These are phyloP conservation scores for Fusarium sp. DNA, from an alignment of 2,329 filamentous ascomycete genomes.

Conservation along the genomic window DNA sequence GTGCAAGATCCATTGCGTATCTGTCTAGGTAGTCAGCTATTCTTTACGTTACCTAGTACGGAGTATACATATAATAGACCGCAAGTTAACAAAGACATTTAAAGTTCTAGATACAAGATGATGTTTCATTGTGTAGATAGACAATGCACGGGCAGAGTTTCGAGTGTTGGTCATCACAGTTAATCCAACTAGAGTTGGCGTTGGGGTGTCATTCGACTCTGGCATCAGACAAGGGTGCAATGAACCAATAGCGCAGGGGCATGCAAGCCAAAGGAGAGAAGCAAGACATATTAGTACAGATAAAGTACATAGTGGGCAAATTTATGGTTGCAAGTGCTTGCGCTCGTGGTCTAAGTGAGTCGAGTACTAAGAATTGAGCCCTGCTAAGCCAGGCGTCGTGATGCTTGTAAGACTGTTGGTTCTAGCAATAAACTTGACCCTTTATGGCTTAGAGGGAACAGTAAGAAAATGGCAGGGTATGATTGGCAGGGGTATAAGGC, in stretches of 20 bases:
- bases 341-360: background rate
- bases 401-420: conserved; percentile 32
- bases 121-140: background rate
- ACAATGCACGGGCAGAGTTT: background rate
- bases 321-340: background rate
- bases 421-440: background rate
- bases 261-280: conserved; percentile 9
- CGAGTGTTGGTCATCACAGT: background rate
- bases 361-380: background rate
- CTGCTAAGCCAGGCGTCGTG: conserved; percentile 5
- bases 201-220: conserved; percentile 15
- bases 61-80: background rate
- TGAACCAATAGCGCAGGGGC: background rate
- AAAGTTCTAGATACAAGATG: background rate
- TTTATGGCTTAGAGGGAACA: background rate
- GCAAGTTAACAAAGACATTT: background rate
- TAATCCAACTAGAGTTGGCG: background rate
- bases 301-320: background rate
- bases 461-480: background rate
- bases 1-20: background rate
- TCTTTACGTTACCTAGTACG: background rate
- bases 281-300: background rate
- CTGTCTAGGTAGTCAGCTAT: background rate
- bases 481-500: background rate
- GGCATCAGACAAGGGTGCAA: conserved; percentile 2